Conservation (phyloP, 2,329 filamentous ascomycete genomes). For the Grosmannia serpens region DNA sequence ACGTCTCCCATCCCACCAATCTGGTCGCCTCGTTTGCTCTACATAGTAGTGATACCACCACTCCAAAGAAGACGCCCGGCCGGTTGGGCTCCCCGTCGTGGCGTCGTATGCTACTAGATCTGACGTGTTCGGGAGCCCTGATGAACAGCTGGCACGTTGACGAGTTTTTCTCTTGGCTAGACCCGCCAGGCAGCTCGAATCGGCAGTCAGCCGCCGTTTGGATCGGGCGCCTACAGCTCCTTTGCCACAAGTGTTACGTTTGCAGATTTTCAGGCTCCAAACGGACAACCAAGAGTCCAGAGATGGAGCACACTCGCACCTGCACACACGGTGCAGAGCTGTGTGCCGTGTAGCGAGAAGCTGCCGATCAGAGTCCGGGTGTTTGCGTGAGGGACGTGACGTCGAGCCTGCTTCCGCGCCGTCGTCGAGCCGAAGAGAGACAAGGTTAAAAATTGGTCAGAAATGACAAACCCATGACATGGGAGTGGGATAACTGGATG, state of each 20-base stretch:
- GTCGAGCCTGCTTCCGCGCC: neutral
- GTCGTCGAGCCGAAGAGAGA: neutral
- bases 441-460: neutral
- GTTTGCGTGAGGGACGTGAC: neutral
- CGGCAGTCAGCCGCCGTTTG: constrained; percentile 1
- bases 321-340: neutral
- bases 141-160: neutral
- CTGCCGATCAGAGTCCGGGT: neutral
- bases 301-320: neutral
- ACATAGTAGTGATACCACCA: neutral
- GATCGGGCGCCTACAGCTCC: constrained; percentile 3
- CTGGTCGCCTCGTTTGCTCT: neutral
- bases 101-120: neutral
- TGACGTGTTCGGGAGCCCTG: neutral
- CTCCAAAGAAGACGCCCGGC: no score
- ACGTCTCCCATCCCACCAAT: neutral
- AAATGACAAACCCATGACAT: neutral
- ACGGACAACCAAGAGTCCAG: neutral
- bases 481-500: neutral
- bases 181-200: neutral
- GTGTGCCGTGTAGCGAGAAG: neutral
- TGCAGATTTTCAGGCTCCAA: neutral
- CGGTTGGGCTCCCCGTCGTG: no score
- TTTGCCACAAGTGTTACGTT: constrained; percentile 3
- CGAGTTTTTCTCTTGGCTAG: neutral